Percentiles rank a stretch among this genome's conserved stretches.
These are phyloP conservation scores for Blastomyces emzantsi DNA, from an alignment of 2,329 filamentous ascomycete genomes.

Conservation along the genomic window DNA sequence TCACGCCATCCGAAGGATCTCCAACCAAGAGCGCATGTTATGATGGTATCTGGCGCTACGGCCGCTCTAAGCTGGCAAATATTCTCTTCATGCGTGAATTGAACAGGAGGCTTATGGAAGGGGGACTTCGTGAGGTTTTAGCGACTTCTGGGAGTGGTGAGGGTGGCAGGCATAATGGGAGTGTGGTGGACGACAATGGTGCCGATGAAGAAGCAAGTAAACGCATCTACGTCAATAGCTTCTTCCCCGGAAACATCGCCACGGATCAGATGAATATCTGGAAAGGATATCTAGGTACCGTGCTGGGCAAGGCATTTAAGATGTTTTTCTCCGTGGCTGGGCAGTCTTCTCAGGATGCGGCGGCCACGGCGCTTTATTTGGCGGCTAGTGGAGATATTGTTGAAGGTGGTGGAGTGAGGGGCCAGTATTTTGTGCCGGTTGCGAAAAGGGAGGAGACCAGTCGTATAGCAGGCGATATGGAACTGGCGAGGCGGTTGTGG, in stretches of 20 bases:
- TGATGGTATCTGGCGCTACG: constrained; percentile 27
- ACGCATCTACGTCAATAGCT: constrained; percentile 26
- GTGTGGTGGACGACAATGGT: constrained; percentile 8
- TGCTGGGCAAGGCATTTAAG: constrained; percentile 20
- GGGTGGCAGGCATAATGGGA: too few species aligned
- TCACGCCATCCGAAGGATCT: constrained; percentile 19
- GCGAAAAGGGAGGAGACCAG: constrained; percentile 23
- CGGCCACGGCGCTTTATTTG: constrained; percentile 26
- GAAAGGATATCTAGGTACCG: constrained; percentile 22
- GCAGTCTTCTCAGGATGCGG: constrained; percentile 23
- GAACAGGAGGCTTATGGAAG: constrained; percentile 18
- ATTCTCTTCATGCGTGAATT: constrained; percentile 28
- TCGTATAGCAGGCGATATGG: constrained; percentile 22
- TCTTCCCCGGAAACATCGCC: constrained; percentile 27
- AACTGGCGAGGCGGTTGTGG: constrained; percentile 28
- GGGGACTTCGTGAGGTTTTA: not conserved
- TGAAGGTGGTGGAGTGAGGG: constrained; percentile 18
- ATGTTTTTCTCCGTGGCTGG: constrained; percentile 19
- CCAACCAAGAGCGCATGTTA: constrained; percentile 18
- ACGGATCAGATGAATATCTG: constrained; percentile 26
- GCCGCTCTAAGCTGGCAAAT: constrained; percentile 26
- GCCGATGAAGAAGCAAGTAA: constrained; percentile 16
- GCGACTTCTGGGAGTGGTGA: not conserved
- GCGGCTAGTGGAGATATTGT: constrained; percentile 21
- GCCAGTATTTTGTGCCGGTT: constrained; percentile 33